Base-by-base conservation (phyloP, 139 green algal species). In the Chlamydomonas schloesseri region DNA sequence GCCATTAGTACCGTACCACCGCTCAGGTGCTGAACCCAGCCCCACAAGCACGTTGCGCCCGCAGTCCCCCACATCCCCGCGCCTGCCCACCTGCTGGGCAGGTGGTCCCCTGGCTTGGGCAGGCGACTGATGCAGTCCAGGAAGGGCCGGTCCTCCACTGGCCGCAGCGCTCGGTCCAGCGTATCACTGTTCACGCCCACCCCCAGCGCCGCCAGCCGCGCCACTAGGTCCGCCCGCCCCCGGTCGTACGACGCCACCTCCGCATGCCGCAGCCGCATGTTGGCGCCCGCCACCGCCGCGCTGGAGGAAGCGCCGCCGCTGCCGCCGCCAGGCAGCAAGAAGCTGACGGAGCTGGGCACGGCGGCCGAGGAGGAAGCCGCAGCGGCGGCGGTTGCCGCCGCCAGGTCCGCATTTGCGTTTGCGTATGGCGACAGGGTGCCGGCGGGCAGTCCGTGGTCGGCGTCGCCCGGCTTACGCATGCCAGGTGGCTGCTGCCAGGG, bases 71-170 rank as follows among this genome's bases (percentile, higher is more conserved):
- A n/a, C n/a, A n/a, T n/a, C n/a, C n/a, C n/a, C n/a, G n/a, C n/a
- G n/a, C n/a, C n/a, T n/a, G n/a, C 42, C 8, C 42, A 50, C 42
- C 42, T 47, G 29, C 69, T 83, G 2, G 50, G 31, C 24, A 91
- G 78, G 57, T 85, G 60, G 17, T 89, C 80, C 0, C 88, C 88
- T 2, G 88, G 83, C 55, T 69, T 50, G 14, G 88, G 88, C 65
- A 91, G 78, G 47, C 80, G 77, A 1, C 83, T 64, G 3, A 91
- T 65, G 73, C 83, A 89, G 26, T 91, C 79, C 53, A 91, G 57
- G 78, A 86, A 91, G 5, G 88, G 64, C 42, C 73, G 69, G 65
- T 91, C 88, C n/a, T 84, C 78, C 36, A 91, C 82, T 13, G 88
- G 88, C 36, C 50, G 37, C 24, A 91, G 79, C 18, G 88, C 88